Evolutionary conservation across 148 eudicot species (phyloP).

Genomic region (Fagopyrum homotropicum): DNA sequence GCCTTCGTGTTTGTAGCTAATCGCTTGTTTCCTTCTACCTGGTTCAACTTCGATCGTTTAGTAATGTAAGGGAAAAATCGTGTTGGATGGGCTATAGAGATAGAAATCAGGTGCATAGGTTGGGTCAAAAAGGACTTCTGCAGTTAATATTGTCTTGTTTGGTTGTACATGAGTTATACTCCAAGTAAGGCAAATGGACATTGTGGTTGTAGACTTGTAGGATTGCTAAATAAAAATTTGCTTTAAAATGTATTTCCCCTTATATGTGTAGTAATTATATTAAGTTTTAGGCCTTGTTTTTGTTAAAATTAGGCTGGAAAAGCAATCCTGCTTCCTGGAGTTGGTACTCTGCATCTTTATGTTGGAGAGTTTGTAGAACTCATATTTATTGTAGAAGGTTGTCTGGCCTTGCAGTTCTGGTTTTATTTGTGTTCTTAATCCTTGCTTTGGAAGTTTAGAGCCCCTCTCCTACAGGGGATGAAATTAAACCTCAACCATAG

Average conservation of each 20-base stretch:
- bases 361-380: not conserved
- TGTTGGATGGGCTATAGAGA: no score
- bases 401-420: not conserved
- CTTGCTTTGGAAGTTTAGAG: not conserved
- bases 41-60: not conserved
- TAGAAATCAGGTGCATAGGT: no score
- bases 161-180: no score
- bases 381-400: not conserved
- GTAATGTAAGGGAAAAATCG: no score
- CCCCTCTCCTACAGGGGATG: not conserved
- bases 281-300: no score
- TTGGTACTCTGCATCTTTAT: not conserved
- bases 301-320: no score
- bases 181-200: not conserved
- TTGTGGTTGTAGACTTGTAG: not conserved
- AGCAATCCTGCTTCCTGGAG: no score
- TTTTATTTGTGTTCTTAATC: not conserved
- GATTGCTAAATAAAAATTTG: not conserved
- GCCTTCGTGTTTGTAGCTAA: not conserved
- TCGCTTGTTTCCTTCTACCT: not conserved
- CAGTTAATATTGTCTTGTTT: no score
- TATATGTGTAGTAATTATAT: no score
- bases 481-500: not conserved
- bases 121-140: no score
- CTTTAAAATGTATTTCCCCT: no score